A percentile compares a stretch with the other conserved stretches of the same genome.
Conservation (phyloP, 179 eudicot genomes). For the Beta lomatogona region DNA sequence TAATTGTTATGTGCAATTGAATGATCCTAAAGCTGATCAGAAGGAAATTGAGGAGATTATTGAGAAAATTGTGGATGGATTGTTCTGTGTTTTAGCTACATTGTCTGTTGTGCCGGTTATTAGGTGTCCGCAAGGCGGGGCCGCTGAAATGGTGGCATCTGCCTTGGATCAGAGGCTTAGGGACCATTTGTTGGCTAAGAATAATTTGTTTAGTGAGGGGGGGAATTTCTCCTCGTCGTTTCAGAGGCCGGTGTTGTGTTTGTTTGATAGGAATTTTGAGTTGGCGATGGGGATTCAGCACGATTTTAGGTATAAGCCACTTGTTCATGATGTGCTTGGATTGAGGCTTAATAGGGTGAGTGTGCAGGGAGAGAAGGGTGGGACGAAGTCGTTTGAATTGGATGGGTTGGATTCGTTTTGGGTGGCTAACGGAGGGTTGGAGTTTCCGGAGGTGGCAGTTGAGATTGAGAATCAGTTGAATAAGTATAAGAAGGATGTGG, state of each 20-base stretch:
- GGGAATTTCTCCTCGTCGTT: constrained; percentile 62
- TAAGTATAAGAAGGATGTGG: constrained; percentile 88
- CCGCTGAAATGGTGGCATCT: constrained; percentile 91
- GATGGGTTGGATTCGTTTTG: constrained; percentile 80
- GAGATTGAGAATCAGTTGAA: constrained; percentile 90
- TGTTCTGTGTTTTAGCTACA: constrained; percentile 86
- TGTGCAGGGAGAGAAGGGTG: constrained; percentile 86
- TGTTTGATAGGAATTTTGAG: constrained; percentile 90
- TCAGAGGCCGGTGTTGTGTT: constrained; percentile 83
- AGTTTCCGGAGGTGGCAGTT: constrained; percentile 94
- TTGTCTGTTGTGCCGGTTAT: constrained; percentile 85
- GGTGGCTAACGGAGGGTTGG: constrained; percentile 75
- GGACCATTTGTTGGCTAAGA: constrained; percentile 86
- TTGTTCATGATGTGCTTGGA: constrained; percentile 92
- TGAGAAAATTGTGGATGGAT: constrained; percentile 68
- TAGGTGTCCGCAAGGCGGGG: constrained; percentile 80
- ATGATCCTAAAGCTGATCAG: constrained; percentile 90
- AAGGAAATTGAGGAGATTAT: constrained; percentile 79
- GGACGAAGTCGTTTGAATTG: constrained; percentile 74
- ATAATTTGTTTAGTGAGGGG: constrained; percentile 83
- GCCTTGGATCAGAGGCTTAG: constrained; percentile 80
- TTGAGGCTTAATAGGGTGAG: constrained; percentile 80
- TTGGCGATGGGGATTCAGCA: constrained; percentile 83
- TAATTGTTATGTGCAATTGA: constrained; percentile 73
- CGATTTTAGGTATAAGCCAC: constrained; percentile 91